A percentile compares a stretch with the other conserved stretches of the same genome.
phyloP scores from a whole-genome alignment of 176 grass and related monocot genomes.

The Zizania latifolia region DNA sequence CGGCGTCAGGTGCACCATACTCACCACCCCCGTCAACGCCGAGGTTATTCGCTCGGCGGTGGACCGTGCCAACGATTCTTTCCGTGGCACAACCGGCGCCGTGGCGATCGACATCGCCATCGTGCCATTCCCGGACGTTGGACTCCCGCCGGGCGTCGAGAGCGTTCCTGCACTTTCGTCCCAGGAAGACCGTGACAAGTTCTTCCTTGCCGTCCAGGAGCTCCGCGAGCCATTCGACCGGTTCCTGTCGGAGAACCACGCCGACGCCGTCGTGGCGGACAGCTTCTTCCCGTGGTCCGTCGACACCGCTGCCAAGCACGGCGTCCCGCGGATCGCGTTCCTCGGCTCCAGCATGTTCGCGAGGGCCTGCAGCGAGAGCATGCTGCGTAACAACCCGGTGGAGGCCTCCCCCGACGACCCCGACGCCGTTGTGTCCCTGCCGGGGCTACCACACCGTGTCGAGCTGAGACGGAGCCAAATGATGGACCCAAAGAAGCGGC shows the following conservation, averaged over 20 bases:
- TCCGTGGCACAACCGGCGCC: neutral
- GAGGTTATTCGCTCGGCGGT: conserved; percentile 33
- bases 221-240: conserved; percentile 43
- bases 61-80: conserved; percentile 34
- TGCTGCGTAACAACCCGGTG: conserved; percentile 8
- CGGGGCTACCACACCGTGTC: conserved; percentile 44
- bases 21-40: conserved; percentile 54
- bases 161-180: neutral
- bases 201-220: neutral
- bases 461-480: conserved; percentile 34
- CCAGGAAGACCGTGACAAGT: neutral
- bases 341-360: conserved; percentile 40
- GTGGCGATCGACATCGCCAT: conserved; percentile 22
- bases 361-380: conserved; percentile 11
- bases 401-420: neutral
- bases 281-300: conserved; percentile 44
- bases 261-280: conserved; percentile 44
- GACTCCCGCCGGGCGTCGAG: conserved; percentile 43
- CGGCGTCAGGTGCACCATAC: conserved; percentile 50
- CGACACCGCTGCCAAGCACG: conserved; percentile 16
- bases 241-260: conserved; percentile 10
- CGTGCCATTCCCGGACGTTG: conserved; percentile 46
- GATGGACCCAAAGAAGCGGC: neutral
- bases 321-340: conserved; percentile 46
- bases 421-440: conserved; percentile 1